A percentile compares a stretch with the other conserved stretches of the same genome.
Conservation (phyloP, 768 basidiomycete genomes). For the Gymnopilus junonius region DNA sequence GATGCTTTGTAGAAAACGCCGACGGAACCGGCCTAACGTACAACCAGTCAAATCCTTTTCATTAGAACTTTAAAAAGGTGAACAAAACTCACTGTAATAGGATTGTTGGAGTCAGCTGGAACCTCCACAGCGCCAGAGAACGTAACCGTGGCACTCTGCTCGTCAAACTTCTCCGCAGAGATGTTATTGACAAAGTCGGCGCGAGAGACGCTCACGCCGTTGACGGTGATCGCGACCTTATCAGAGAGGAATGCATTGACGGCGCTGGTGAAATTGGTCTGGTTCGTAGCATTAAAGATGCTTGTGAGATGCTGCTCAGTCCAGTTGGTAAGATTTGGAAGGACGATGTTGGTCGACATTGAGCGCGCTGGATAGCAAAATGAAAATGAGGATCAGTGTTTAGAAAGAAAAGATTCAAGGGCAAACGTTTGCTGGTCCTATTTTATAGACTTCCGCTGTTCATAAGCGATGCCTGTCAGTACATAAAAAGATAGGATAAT, state of each 20-base stretch:
- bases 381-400: neutral
- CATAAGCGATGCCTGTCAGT: neutral
- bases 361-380: neutral
- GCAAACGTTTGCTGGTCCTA: neutral
- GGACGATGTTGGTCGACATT: conserved; percentile 1
- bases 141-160: conserved; percentile 3
- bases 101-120: conserved; percentile 7
- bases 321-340: conserved; percentile 3
- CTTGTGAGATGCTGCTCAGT: conserved; percentile 3
- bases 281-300: conserved; percentile 5
- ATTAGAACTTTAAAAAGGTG: neutral
- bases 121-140: conserved; percentile 11
- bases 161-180: neutral
- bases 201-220: conserved; percentile 11
- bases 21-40: conserved; percentile 24
- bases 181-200: conserved; percentile 7
- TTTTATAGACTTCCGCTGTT: neutral
- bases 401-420: neutral
- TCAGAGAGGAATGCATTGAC: conserved; percentile 13
- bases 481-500: neutral
- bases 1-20: conserved; percentile 42
- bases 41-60: neutral
- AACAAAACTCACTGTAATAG: conserved; percentile 1
- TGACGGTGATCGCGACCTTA: conserved; percentile 7
- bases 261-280: conserved; percentile 9